These are phyloP conservation scores for Eucalyptus tenuipes DNA, from an alignment of 345 rosid species.

Conservation along the genomic window DNA sequence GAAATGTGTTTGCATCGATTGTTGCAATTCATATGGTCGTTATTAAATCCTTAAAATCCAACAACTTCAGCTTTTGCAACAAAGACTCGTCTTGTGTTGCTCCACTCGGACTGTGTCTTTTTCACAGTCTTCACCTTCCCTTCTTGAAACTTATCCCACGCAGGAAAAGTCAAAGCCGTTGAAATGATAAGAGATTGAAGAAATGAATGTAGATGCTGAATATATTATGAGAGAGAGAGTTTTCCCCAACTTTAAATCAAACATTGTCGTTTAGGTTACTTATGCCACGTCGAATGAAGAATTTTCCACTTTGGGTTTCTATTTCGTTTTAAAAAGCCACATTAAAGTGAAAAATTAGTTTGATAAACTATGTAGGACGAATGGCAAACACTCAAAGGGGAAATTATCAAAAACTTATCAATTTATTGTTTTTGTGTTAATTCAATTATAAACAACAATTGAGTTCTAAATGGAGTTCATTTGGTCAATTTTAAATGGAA, in stretches of 20 bases:
- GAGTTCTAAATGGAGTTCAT: background rate
- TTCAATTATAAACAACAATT: too few species aligned
- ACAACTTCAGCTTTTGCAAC: too few species aligned
- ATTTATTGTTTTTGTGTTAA: too few species aligned
- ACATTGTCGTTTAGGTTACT: background rate
- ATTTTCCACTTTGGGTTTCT: background rate
- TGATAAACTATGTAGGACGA: background rate
- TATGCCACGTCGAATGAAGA: background rate
- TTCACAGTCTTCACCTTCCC: too few species aligned
- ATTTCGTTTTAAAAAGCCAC: background rate
- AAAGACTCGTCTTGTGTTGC: too few species aligned
- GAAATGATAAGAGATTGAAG: background rate
- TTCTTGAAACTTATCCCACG: too few species aligned
- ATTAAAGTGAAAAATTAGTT: background rate
- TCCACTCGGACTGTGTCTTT: too few species aligned
- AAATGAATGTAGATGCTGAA: background rate
- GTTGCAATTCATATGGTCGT: too few species aligned
- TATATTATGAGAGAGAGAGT: background rate
- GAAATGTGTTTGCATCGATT: too few species aligned
- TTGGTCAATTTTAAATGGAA: too few species aligned
- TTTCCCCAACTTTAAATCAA: background rate
- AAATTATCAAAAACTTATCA: too few species aligned
- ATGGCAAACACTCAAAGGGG: background rate
- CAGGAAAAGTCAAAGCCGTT: accelerated
- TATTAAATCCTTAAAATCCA: too few species aligned